These are phyloP conservation scores for Persicaria maculosa DNA, from an alignment of 148 eudicot species.

Conservation along the genomic window DNA sequence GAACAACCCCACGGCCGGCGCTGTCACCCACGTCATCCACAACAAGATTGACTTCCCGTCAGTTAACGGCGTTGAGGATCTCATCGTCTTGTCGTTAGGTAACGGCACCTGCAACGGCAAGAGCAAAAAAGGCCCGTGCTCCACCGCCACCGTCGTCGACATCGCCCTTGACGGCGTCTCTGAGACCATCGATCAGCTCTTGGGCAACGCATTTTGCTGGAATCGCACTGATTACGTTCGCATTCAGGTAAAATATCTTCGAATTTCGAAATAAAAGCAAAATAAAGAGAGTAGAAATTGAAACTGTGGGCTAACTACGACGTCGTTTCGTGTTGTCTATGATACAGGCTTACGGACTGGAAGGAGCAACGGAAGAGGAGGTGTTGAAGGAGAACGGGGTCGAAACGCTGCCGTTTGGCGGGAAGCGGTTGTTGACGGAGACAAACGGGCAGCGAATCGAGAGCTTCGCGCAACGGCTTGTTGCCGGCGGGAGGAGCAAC, in stretches of 20 bases:
- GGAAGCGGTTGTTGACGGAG: conserved; percentile 72
- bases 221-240: conserved; percentile 75
- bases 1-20: conserved; percentile 73
- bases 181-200: conserved; percentile 82
- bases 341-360: conserved; percentile 11
- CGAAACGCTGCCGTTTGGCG: conserved; percentile 87
- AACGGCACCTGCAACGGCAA: conserved; percentile 32
- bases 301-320: not conserved
- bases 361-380: conserved; percentile 26
- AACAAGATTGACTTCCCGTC: conserved; percentile 64
- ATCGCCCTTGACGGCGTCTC: conserved; percentile 86
- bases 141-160: conserved; percentile 39
- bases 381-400: conserved; percentile 56
- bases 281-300: not conserved
- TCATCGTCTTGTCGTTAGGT: conserved; percentile 53
- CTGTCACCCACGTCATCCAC: conserved; percentile 61
- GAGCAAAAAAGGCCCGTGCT: conserved; percentile 31
- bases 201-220: conserved; percentile 84
- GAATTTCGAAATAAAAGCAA: not conserved
- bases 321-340: not conserved
- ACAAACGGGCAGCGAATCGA: conserved; percentile 70
- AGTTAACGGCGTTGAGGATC: conserved; percentile 62
- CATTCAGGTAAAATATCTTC: conserved; percentile 70
- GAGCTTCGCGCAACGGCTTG: conserved; percentile 71
- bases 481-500: conserved; percentile 38